Evolutionary conservation across 192 early-diverging fungal species (phyloP), one percentile per base, ranked within the genome.

Genomic region (Coemansia sp.): DNA sequence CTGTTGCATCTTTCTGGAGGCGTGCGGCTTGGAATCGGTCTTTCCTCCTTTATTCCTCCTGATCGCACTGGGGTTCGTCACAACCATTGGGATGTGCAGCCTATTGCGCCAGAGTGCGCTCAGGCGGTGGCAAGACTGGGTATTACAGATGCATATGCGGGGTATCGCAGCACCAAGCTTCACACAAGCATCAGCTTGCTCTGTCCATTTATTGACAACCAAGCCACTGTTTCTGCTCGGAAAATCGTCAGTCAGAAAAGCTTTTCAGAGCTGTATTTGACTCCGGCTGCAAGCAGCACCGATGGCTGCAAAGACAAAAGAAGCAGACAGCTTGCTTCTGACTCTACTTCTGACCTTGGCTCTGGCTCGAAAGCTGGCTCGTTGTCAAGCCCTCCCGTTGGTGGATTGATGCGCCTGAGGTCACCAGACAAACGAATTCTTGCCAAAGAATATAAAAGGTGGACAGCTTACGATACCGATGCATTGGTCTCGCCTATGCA

Each of bases 11-110:
- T 83, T 17, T 69, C 68, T 7, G 76, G 76, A 11, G 80, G 80
- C 17, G 80, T 83, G 61, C 71, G 80, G n/a, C 64, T 83, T 29
- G 76, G 80, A 8, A 83, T 83, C 30, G 80, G 80, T 0, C 72
- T 83, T 22, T 83, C 75, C 16, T 66, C 80, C 29, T 77, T 66
- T 33, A 78, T 78, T 18, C 71, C 76, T 25, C 80, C 80, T 3
- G 76, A 75, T 56, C 18, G 30, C 2, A 11, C 59, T 18, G 80
- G 80, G 18, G 38, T 66, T 20, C 71, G 75, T 12, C 75, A 69
- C 56, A 83, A 77, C 40, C 80, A 83, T 36, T 83, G 80, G 80
- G 76, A 83, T 17, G 76, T 83, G 4, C 75, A 77, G 48, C 80
- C 80, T 6, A 83, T 77, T 38, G 80, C 80, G 20, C 80, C 76